phyloP scores from a whole-genome alignment of 257 asterid genomes.

The Fraxinus quadrangulata region DNA sequence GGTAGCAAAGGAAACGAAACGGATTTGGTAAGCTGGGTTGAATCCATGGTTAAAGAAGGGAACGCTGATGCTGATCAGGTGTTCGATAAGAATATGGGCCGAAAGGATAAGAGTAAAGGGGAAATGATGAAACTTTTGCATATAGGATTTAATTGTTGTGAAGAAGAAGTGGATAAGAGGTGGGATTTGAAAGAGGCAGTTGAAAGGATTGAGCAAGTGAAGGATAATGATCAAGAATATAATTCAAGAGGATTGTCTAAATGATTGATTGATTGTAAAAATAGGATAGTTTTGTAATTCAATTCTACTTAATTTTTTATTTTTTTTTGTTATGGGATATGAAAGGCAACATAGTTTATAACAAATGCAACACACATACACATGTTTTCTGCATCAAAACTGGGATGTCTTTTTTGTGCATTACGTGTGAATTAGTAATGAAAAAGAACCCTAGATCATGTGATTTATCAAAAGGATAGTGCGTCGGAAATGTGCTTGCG shows the following conservation, averaged over 20 bases:
- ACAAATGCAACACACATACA: background rate
- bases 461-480: too few relatives aligned
- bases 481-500: too few relatives aligned
- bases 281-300: constrained; percentile 2
- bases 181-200: constrained; percentile 62
- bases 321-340: background rate
- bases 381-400: too few relatives aligned
- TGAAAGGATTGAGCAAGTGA: constrained; percentile 66
- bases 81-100: constrained; percentile 62
- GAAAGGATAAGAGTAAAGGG: constrained; percentile 37
- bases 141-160: constrained; percentile 67
- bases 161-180: constrained; percentile 50
- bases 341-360: background rate
- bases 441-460: too few relatives aligned
- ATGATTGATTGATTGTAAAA: background rate
- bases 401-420: too few relatives aligned
- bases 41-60: constrained; percentile 33
- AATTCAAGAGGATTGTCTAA: constrained; percentile 62
- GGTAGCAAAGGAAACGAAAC: constrained; percentile 42
- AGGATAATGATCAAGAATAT: constrained; percentile 54
- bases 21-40: constrained; percentile 66
- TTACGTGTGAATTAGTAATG: too few relatives aligned
- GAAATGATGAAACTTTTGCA: constrained; percentile 69
- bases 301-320: background rate
- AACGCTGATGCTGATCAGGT: constrained; percentile 29